Base-by-base conservation (phyloP, 805 yeast genomes). In the Ascoidea tarda region DNA sequence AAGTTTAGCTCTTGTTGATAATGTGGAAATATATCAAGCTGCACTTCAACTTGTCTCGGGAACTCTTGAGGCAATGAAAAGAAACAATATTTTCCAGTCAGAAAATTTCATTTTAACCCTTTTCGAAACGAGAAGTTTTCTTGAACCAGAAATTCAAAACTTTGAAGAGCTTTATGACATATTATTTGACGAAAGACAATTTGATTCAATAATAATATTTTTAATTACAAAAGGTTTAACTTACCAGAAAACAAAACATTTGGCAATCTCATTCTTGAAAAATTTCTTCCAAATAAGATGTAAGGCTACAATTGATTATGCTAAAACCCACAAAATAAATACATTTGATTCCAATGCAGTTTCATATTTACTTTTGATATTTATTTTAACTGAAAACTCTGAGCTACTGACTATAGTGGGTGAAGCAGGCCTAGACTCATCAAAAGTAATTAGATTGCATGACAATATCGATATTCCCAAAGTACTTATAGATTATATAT, bases 381-480 rank as follows among this genome's bases (percentile, higher is more conserved):
- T 10, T 38, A 10, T 38, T 8, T 10, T 38, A 10, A 8, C 1
- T 38, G 44, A 38, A 10, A 38, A 38, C 14, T 8, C 8, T 2
- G 44, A 38, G 14, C 44, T 38, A 10, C 42, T 48, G 49, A 51
- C 46, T 48, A 16, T 33, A 44, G 16, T 38, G 48, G 12, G 47
- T 38, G 16, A 33, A 48, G 33, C 16, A n/a, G 50, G 42, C 31
- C 6, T 32, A 33, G 33, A 32, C 33, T 31, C 45, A 31, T 12
- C 21, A 47, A 38, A 46, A 32, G 46, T 33, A 31, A 31, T 48
- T 38, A 47, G 49, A 33, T 46, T 53, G 12, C 49, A 50, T 38
- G 32, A 44, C 12, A 48, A 48, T n/a, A 6, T 49, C 10, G 28
- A 21, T 16, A 49, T 53, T 38, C 55, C 55, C 4, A 33, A 38